These are phyloP conservation scores for Pichia scutulata DNA, from an alignment of 805 yeast genomes.

Conservation along the genomic window DNA sequence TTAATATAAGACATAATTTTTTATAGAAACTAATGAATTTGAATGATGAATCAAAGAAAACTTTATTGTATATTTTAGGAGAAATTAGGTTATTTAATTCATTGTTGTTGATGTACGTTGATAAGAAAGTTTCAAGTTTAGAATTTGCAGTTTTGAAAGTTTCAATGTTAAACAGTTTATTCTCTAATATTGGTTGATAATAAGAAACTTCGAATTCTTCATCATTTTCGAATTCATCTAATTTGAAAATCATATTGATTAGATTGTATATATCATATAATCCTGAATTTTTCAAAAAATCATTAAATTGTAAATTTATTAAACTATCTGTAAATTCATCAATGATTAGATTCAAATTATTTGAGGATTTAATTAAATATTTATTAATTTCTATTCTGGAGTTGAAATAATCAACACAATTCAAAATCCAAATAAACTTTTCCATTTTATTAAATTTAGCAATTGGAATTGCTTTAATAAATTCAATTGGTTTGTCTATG, in stretches of 20 bases:
- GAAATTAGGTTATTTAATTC: slow-evolving; percentile 52
- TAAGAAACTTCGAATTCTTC: slow-evolving; percentile 52
- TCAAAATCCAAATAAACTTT: slow-evolving; percentile 40
- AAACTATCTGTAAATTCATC: slow-evolving; percentile 28
- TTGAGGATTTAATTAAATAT: slow-evolving; percentile 27
- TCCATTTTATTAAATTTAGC: slow-evolving; percentile 23
- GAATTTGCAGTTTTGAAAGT: slow-evolving; percentile 36
- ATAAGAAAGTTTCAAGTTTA: slow-evolving; percentile 44
- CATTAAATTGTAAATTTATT: slow-evolving; percentile 36
- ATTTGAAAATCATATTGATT: slow-evolving; percentile 64
- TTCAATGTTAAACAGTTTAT: slow-evolving; percentile 43
- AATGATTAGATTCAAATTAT: slow-evolving; percentile 3
- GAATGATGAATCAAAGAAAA: slow-evolving; percentile 42
- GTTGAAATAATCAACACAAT: slow-evolving; percentile 51
- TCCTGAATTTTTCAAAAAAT: slow-evolving; percentile 44
- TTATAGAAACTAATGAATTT: slow-evolving; percentile 42
- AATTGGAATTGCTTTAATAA: slow-evolving; percentile 23
- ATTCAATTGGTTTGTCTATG: slow-evolving; percentile 39
- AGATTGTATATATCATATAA: slow-evolving; percentile 54
- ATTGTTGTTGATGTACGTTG: slow-evolving; percentile 53
- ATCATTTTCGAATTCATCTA: slow-evolving; percentile 32
- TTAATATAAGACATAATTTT: slow-evolving; percentile 31
- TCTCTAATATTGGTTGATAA: slow-evolving; percentile 59
- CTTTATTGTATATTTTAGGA: slow-evolving; percentile 52
- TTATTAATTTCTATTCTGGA: slow-evolving; percentile 44